Percentiles rank a stretch among this genome's conserved stretches.
phyloP scores from a whole-genome alignment of 108 stramenopile species.

The Cyclotella sp. region DNA sequence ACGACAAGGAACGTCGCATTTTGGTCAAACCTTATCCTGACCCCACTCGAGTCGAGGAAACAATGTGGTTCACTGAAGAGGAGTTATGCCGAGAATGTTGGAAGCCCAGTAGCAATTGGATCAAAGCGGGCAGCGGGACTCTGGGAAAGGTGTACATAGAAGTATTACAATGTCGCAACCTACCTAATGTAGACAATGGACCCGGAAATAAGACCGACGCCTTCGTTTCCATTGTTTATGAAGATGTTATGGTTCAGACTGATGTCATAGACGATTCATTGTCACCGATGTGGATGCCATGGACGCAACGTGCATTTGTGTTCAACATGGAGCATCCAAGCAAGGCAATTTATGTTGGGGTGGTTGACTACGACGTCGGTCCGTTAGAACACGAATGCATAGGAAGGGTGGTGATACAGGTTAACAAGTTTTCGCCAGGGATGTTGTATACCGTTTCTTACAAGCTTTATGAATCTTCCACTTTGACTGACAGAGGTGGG shows the following conservation, averaged over 20 bases:
- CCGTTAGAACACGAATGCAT: conserved; percentile 65
- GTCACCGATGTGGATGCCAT: conserved; percentile 74
- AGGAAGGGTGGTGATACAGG: conserved; percentile 64
- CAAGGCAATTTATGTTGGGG: conserved; percentile 60
- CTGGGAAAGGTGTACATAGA: conserved; percentile 65
- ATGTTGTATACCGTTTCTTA: conserved; percentile 67
- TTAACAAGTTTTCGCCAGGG: conserved; percentile 61
- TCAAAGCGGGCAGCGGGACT: conserved; percentile 60
- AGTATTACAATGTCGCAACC: conserved; percentile 59
- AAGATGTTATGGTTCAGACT: conserved; percentile 60
- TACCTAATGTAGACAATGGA: conserved; percentile 72
- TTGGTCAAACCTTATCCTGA: conserved; percentile 77
- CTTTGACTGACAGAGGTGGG: conserved; percentile 58
- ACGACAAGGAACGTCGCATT: conserved; percentile 19
- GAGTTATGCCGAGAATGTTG: conserved; percentile 59
- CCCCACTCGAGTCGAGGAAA: conserved; percentile 50
- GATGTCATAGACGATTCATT: conserved; percentile 70
- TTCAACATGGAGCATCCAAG: conserved; percentile 71
- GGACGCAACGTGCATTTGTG: conserved; percentile 73
- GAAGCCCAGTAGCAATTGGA: conserved; percentile 66
- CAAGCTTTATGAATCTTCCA: conserved; percentile 58
- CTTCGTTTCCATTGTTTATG: conserved; percentile 56
- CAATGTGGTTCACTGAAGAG: conserved; percentile 54
- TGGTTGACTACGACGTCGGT: conserved; percentile 66
- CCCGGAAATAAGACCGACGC: conserved; percentile 69